Evolutionary conservation across 495 filamentous ascomycete species (phyloP).

Genomic region (Talaromyces wortmannii): DNA sequence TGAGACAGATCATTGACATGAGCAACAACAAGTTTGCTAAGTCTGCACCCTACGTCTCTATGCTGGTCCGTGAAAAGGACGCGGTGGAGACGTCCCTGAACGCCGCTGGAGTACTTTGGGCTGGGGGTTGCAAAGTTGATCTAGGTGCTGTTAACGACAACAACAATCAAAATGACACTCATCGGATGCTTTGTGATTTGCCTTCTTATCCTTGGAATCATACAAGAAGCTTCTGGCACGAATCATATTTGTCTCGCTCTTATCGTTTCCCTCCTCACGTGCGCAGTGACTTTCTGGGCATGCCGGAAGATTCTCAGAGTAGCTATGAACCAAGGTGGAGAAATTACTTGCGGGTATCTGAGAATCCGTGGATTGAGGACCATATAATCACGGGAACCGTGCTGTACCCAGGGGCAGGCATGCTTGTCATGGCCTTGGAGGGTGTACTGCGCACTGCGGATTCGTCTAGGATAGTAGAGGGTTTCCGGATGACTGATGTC

Average conservation of each 20-base stretch:
- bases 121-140: constrained; percentile 2
- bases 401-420: constrained; percentile 34
- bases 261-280: too few species aligned
- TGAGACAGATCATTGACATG: constrained; percentile 17
- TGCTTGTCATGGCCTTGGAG: constrained; percentile 40
- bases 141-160: constrained; percentile 4
- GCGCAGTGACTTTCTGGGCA: constrained; percentile 14
- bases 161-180: not conserved
- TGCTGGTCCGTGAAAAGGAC: not conserved
- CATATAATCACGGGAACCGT: constrained; percentile 14
- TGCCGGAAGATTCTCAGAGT: constrained; percentile 12
- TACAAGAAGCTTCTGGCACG: too few species aligned
- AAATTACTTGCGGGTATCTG: constrained; percentile 20
- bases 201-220: too few species aligned
- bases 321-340: constrained; percentile 20
- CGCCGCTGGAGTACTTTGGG: not conserved
- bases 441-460: constrained; percentile 19
- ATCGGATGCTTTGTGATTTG: too few species aligned
- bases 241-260: too few species aligned
- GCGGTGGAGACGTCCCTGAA: constrained; percentile 10
- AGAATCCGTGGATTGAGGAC: constrained; percentile 21
- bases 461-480: not conserved
- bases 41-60: not conserved
- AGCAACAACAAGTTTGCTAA: not conserved
- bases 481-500: not conserved